These are phyloP conservation scores for Phytopythium kandeliae DNA, from an alignment of 352 stramenopile species.

Conservation along the genomic window DNA sequence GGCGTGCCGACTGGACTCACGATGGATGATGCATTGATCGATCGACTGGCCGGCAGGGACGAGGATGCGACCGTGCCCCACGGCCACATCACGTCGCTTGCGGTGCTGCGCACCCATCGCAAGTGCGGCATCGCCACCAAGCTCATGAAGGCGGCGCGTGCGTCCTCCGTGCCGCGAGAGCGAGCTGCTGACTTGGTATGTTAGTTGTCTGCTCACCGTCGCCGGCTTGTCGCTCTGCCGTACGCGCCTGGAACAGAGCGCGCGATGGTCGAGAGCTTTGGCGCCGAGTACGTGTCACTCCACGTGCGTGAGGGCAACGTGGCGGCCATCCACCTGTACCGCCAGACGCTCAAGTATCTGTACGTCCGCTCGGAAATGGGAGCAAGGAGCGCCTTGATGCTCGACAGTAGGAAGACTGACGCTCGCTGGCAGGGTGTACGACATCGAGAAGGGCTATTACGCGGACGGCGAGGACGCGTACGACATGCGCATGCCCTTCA, in stretches of 20 bases:
- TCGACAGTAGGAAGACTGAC: no score
- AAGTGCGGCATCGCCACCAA: constrained; percentile 97
- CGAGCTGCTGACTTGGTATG: background rate
- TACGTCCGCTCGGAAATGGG: no score
- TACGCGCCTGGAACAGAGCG: constrained; percentile 85
- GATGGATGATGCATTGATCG: constrained; percentile 2
- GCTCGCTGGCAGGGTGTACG: constrained; percentile 80
- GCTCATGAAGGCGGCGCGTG: constrained; percentile 95
- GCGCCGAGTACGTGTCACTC: constrained; percentile 98
- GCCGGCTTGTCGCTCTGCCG: no score
- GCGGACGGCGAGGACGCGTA: constrained; percentile 99
- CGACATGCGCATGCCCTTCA: constrained; percentile 96
- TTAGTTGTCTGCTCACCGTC: no score
- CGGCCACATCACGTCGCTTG: constrained; percentile 99
- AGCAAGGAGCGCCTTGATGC: no score
- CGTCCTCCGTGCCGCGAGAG: constrained; percentile 10
- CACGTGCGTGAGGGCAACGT: constrained; percentile 98
- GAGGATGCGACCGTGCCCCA: constrained; percentile 87
- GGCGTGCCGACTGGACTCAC: background rate
- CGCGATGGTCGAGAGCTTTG: constrained; percentile 97
- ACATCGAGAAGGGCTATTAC: constrained; percentile 99
- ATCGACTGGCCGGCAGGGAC: constrained; percentile 52
- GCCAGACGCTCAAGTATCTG: constrained; percentile 96
- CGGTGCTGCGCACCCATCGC: constrained; percentile 95
- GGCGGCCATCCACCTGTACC: constrained; percentile 98